Evolutionary conservation across 768 basidiomycete species (phyloP).

Genomic region (Rhodotorula taiwanensis): DNA sequence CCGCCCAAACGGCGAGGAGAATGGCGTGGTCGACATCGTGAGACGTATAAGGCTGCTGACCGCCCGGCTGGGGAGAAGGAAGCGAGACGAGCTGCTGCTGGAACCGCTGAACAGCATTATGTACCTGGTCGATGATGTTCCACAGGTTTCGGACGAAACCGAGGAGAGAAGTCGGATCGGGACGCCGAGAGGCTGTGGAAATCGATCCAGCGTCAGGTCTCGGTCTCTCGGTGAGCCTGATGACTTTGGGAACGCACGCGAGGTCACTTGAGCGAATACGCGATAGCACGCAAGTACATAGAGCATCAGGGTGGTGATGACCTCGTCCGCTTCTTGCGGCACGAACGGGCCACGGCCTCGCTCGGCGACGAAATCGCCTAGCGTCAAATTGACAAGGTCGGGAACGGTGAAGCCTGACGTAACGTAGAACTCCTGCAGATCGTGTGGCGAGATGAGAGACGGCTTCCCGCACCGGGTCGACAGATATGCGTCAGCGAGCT

Average conservation of each 20-base stretch:
- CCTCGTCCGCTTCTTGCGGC: background rate
- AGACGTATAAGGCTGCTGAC: constrained; percentile 1
- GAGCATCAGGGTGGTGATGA: constrained; percentile 11
- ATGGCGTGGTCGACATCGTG: constrained; percentile 27
- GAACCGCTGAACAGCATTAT: constrained; percentile 25
- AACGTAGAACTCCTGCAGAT: constrained; percentile 18
- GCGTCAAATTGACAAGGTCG: constrained; percentile 16
- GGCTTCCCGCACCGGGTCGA: constrained; percentile 2
- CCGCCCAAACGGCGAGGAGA: constrained; percentile 28
- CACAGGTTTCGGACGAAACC: constrained; percentile 30
- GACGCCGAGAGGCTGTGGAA: constrained; percentile 3
- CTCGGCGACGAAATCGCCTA: constrained; percentile 3
- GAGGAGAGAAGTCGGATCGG: constrained; percentile 1
- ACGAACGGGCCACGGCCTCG: background rate
- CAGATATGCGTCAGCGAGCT: constrained; percentile 20
- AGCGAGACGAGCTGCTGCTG: constrained; percentile 32
- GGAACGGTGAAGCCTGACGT: constrained; percentile 11
- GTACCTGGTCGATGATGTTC: constrained; percentile 26
- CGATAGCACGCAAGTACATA: constrained; percentile 22
- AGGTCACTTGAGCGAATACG: constrained; percentile 14
- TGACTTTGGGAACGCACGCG: too few relatives aligned
- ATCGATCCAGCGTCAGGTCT: too few relatives aligned
- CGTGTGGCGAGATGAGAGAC: constrained; percentile 11
- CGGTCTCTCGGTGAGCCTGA: too few relatives aligned
- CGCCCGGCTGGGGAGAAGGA: background rate